phyloP scores from a whole-genome alignment of 495 filamentous ascomycete species.

The Aspergillus saccharolyticus region DNA sequence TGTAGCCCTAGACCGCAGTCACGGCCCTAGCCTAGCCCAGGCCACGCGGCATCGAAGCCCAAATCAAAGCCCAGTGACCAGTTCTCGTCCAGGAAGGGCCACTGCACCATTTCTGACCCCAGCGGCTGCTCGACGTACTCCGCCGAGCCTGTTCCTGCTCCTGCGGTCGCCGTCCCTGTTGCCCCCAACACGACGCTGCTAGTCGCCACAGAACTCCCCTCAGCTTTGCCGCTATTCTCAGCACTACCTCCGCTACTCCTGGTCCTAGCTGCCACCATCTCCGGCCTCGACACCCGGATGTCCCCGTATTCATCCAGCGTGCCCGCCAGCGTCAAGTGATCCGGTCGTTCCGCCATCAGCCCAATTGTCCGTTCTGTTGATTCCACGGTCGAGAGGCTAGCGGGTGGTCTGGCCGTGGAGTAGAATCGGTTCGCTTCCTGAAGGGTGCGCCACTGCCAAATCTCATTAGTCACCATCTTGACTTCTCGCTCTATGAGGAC shows the following conservation, averaged over 20 bases:
- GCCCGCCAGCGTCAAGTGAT: slow-evolving; percentile 33
- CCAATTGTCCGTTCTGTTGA: background rate
- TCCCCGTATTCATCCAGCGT: slow-evolving; percentile 43
- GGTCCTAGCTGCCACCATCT: background rate
- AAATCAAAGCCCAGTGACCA: slow-evolving; percentile 40
- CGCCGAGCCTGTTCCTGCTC: no score
- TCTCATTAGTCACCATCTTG: no score
- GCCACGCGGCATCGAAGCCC: slow-evolving; percentile 30
- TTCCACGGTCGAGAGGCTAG: slow-evolving; percentile 15
- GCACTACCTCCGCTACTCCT: background rate
- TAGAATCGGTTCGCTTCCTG: slow-evolving; percentile 43
- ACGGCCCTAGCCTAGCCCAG: slow-evolving; percentile 6
- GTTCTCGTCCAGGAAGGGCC: slow-evolving; percentile 42
- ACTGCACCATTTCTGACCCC: slow-evolving; percentile 37
- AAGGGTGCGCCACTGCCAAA: slow-evolving; percentile 34
- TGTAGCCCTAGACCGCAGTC: no score
- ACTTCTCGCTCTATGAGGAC: no score
- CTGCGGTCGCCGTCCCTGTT: background rate
- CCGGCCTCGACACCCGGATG: slow-evolving; percentile 25
- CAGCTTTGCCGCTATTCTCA: background rate
- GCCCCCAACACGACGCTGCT: no score
- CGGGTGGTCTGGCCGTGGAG: slow-evolving; percentile 31
- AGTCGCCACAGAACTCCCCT: background rate
- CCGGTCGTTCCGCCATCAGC: background rate
- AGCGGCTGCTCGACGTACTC: slow-evolving; percentile 31